phyloP scores from a whole-genome alignment of 306 rosid species.

The Malus fusca region DNA sequence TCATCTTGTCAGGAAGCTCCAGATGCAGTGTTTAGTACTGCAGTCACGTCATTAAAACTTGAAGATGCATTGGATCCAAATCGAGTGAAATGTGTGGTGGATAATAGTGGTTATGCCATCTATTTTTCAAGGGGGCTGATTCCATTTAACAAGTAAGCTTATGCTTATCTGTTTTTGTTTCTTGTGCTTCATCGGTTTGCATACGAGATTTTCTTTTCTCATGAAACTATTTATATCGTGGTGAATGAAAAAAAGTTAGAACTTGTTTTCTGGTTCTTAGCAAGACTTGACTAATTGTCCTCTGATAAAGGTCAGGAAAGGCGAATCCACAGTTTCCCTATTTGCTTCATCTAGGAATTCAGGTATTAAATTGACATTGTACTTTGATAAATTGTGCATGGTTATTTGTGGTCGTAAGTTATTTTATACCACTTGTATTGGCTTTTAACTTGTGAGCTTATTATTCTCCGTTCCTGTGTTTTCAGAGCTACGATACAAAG shows the following conservation, averaged over 20 bases:
- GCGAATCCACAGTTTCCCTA: slow-evolving; percentile 59
- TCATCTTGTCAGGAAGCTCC: slow-evolving; percentile 66
- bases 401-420: neutral
- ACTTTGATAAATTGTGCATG: neutral
- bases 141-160: slow-evolving; percentile 83
- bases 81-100: slow-evolving; percentile 85
- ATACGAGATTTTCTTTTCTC: neutral
- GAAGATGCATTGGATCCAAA: slow-evolving; percentile 86
- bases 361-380: slow-evolving; percentile 32
- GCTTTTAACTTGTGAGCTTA: slow-evolving; percentile 8
- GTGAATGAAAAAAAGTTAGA: neutral
- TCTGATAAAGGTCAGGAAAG: slow-evolving; percentile 62
- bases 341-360: slow-evolving; percentile 72
- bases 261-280: neutral
- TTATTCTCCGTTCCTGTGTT: slow-evolving; percentile 10
- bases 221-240: neutral
- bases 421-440: neutral
- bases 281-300: slow-evolving; percentile 14
- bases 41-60: slow-evolving; percentile 77
- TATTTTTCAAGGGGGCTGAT: slow-evolving; percentile 92
- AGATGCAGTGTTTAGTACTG: slow-evolving; percentile 98
- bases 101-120: slow-evolving; percentile 73
- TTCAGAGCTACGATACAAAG: slow-evolving; percentile 82
- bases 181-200: neutral
- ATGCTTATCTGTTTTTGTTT: neutral